Evolutionary conservation across 2,329 filamentous ascomycete species (phyloP).

Genomic region (Diplocarpon rosae): DNA sequence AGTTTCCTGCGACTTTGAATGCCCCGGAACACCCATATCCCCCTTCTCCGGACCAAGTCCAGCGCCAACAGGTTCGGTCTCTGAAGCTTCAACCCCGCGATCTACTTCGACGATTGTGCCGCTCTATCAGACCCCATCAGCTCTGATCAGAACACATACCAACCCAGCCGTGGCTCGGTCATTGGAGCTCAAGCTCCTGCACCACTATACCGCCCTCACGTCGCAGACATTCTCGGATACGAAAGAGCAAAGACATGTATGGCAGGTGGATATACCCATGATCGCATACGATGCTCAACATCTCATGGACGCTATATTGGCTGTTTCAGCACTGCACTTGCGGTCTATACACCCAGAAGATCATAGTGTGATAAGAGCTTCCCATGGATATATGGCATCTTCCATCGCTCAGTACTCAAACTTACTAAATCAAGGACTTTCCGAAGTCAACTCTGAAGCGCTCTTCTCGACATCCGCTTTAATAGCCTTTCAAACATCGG

Average conservation of each 20-base stretch:
- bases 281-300: conserved; percentile 51
- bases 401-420: conserved; percentile 49
- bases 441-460: conserved; percentile 47
- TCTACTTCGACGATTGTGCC: conserved; percentile 12
- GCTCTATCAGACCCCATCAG: conserved; percentile 16
- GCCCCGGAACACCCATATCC: conserved; percentile 20
- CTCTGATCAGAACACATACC: conserved; percentile 11
- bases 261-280: conserved; percentile 48
- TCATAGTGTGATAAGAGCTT: conserved; percentile 47
- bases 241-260: conserved; percentile 43
- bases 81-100: conserved; percentile 11
- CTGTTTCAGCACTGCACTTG: conserved; percentile 52
- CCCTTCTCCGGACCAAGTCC: conserved; percentile 10
- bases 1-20: conserved; percentile 54
- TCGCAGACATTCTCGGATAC: conserved; percentile 45
- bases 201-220: conserved; percentile 52
- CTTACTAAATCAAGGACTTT: conserved; percentile 44
- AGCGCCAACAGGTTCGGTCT: background rate
- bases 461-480: conserved; percentile 52
- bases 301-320: conserved; percentile 52
- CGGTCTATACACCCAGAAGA: conserved; percentile 46
- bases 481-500: conserved; percentile 56
- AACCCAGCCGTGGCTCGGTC: conserved; percentile 15
- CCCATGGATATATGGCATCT: conserved; percentile 54
- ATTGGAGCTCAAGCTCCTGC: conserved; percentile 51